Evolutionary conservation across 2,329 filamentous ascomycete genomes (phyloP).

Genomic region (Trichophyton mentagrophytes): DNA sequence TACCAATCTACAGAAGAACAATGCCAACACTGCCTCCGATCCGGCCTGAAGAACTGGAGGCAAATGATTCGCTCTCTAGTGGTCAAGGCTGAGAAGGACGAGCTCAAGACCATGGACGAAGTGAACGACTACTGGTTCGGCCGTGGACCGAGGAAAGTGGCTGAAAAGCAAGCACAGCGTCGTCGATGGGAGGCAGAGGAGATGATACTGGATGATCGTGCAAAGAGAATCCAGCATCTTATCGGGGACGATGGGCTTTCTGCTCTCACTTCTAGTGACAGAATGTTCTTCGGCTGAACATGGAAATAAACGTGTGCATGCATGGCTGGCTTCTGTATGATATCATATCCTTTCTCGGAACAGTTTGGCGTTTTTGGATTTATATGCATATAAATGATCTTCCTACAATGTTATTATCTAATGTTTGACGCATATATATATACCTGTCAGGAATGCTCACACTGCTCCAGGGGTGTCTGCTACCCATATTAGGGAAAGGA

Average conservation of each 20-base stretch:
- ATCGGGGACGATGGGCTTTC: conserved; percentile 8
- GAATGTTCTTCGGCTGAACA: not conserved
- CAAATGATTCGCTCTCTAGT: conserved; percentile 60
- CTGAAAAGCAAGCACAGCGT: conserved; percentile 21
- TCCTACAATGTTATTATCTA: not conserved
- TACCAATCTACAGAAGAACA: conserved; percentile 39
- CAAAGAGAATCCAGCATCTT: conserved; percentile 12
- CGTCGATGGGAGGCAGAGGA: conserved; percentile 31
- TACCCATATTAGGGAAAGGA: not conserved
- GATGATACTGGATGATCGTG: conserved; percentile 27
- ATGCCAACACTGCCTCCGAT: conserved; percentile 64
- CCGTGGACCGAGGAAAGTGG: conserved; percentile 18
- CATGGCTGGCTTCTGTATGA: not conserved
- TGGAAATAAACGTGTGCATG: too few species aligned
- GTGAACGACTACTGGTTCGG: conserved; percentile 25
- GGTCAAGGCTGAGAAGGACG: conserved; percentile 26
- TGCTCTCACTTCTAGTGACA: not conserved
- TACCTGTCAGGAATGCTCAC: not conserved
- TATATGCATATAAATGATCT: not conserved
- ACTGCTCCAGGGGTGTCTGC: not conserved
- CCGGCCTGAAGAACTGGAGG: conserved; percentile 70
- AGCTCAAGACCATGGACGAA: conserved; percentile 24
- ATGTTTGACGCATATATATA: not conserved
- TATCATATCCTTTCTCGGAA: not conserved
- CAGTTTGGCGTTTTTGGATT: not conserved